Conservation (phyloP, 202 grass and related monocot genomes). For the Eragrostis tef region DNA sequence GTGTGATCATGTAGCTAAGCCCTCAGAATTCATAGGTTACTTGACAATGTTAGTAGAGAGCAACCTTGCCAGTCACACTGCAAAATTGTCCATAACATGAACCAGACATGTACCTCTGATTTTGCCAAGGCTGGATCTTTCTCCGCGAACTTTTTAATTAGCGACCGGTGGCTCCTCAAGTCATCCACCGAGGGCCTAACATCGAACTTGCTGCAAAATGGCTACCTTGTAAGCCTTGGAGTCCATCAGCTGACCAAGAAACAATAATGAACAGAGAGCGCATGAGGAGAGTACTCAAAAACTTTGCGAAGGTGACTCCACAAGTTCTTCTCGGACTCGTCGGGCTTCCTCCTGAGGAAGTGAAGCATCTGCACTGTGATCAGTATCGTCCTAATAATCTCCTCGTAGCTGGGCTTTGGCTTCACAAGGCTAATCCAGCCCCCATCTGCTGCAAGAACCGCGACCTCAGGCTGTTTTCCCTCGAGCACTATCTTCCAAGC, state of each 20-base stretch:
- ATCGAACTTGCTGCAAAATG: constrained; percentile 74
- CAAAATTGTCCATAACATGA: neutral
- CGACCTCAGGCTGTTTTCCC: constrained; percentile 49
- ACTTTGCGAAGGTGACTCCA: constrained; percentile 77
- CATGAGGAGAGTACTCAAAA: constrained; percentile 55
- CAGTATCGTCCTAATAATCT: constrained; percentile 52
- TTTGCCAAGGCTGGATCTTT: constrained; percentile 63
- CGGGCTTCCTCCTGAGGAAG: constrained; percentile 74
- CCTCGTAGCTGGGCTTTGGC: constrained; percentile 60
- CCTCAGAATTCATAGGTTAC: neutral
- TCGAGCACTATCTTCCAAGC: constrained; percentile 70
- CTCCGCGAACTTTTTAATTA: constrained; percentile 66
- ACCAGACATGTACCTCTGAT: constrained; percentile 62
- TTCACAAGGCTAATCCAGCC: constrained; percentile 67
- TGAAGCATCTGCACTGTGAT: constrained; percentile 72
- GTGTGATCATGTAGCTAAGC: constrained; percentile 9
- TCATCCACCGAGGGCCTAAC: constrained; percentile 66
- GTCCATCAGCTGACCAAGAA: constrained; percentile 29
- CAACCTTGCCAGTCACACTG: neutral
- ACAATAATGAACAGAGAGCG: constrained; percentile 11
- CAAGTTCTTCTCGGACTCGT: constrained; percentile 61
- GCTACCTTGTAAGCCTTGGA: constrained; percentile 17
- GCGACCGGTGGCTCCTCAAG: constrained; percentile 60
- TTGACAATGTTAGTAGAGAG: neutral
- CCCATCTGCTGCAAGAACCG: constrained; percentile 46